Evolutionary conservation across 352 stramenopile genomes (phyloP).

Genomic region (Blastocystis sp.): DNA sequence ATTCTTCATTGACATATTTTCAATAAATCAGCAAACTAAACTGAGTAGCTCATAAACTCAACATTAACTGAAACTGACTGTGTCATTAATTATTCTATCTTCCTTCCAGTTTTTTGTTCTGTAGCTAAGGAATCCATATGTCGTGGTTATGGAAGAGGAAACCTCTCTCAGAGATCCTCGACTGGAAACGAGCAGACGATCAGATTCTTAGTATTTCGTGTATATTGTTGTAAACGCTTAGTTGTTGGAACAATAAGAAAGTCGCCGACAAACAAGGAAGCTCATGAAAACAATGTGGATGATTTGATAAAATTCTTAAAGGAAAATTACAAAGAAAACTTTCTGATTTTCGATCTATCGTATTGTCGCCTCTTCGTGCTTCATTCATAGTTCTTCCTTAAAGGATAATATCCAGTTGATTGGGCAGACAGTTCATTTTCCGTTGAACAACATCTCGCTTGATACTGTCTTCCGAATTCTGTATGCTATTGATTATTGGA

Average conservation of each 20-base stretch:
- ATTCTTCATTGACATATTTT: no score
- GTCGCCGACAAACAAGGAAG: conserved; percentile 19
- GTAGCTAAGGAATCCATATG: neutral
- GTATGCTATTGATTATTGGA: conserved; percentile 57
- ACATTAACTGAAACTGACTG: no score
- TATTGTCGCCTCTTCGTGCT: neutral
- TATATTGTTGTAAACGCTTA: neutral
- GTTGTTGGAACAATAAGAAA: conserved; percentile 31
- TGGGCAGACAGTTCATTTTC: neutral
- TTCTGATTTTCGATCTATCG: conserved; percentile 55
- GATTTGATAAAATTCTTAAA: conserved; percentile 16
- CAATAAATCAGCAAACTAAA: no score
- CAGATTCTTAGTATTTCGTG: conserved; percentile 29
- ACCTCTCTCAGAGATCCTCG: conserved; percentile 5
- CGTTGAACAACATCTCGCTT: conserved; percentile 7
- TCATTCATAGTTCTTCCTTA: neutral
- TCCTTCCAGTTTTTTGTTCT: neutral
- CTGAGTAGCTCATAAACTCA: no score
- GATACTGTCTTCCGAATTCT: conserved; percentile 51
- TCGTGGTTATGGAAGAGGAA: neutral
- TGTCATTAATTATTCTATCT: no score
- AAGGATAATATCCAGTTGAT: neutral
- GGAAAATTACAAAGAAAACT: conserved; percentile 46
- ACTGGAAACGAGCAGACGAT: conserved; percentile 45
- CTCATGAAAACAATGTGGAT: conserved; percentile 43